phyloP scores from a whole-genome alignment of 257 asterid species.

The Solanum rostratum region DNA sequence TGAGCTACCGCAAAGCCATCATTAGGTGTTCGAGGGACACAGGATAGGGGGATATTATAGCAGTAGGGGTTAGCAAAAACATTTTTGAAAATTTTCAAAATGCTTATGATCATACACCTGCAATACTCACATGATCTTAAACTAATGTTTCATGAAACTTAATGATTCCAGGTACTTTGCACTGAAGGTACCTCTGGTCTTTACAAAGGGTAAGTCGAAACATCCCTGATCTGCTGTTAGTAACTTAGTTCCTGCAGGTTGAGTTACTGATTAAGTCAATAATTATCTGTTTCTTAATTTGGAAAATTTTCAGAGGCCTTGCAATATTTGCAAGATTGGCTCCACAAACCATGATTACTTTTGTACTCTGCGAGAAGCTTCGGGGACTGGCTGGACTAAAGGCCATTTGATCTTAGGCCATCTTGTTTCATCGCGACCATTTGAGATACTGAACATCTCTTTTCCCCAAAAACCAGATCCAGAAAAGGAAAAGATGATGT shows the following conservation, averaged over 20 bases:
- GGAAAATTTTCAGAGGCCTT: conserved; percentile 46
- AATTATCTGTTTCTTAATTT: neutral
- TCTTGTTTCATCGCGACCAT: neutral
- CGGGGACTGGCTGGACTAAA: conserved; percentile 67
- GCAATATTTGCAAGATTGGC: conserved; percentile 86
- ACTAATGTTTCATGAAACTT: neutral
- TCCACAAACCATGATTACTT: conserved; percentile 87
- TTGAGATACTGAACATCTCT: neutral
- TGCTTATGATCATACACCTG: neutral
- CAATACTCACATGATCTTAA: neutral
- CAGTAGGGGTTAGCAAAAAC: neutral
- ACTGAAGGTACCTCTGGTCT: conserved; percentile 91
- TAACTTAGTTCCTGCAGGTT: neutral
- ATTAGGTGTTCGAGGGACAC: neutral
- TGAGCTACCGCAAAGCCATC: neutral
- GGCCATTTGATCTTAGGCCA: conserved; percentile 38
- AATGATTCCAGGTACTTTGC: conserved; percentile 57
- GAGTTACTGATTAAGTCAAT: neutral
- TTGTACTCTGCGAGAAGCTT: conserved; percentile 80
- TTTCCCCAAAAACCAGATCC: neutral
- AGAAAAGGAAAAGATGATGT: neutral
- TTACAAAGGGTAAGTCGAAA: conserved; percentile 80
- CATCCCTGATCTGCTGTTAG: neutral
- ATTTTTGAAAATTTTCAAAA: neutral
- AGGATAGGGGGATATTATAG: neutral